Conservation (phyloP, 2,329 filamentous ascomycete species). For the Myriosclerotinia scirpicola region DNA sequence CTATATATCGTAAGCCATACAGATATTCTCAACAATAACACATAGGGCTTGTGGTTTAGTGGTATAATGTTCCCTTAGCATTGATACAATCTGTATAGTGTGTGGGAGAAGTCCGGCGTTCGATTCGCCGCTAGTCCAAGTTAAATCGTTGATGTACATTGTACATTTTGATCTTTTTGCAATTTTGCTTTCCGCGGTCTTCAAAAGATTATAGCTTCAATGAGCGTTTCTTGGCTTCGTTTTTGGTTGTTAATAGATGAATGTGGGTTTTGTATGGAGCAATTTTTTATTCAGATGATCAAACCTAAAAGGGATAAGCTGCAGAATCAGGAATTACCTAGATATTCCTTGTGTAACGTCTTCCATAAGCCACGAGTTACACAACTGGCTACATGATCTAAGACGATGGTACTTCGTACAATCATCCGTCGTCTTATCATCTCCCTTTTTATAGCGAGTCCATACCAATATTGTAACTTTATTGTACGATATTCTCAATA, state of each 20-base stretch:
- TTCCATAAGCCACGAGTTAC: no score
- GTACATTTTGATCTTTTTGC: background rate
- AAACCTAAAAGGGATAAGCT: background rate
- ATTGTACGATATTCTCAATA: no score
- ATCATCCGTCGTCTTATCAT: no score
- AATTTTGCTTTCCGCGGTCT: no score
- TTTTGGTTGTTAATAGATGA: background rate
- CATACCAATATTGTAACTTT: no score
- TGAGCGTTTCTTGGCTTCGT: background rate
- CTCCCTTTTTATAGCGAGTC: no score
- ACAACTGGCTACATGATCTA: no score
- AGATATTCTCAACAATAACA: background rate
- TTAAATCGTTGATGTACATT: no score
- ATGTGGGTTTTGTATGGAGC: background rate
- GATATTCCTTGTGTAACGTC: background rate
- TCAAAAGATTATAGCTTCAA: background rate
- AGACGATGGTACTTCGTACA: no score
- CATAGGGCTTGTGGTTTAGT: conserved; percentile 10
- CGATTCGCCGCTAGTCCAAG: conserved; percentile 18
- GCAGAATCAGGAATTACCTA: background rate
- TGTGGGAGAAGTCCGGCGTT: conserved; percentile 13
- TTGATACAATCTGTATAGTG: no score
- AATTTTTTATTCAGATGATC: no score
- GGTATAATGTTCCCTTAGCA: conserved; percentile 19
- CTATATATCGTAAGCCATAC: no score